These are phyloP conservation scores for Oldenlandia corymbosa DNA, from an alignment of 257 asterid genomes.

Conservation along the genomic window DNA sequence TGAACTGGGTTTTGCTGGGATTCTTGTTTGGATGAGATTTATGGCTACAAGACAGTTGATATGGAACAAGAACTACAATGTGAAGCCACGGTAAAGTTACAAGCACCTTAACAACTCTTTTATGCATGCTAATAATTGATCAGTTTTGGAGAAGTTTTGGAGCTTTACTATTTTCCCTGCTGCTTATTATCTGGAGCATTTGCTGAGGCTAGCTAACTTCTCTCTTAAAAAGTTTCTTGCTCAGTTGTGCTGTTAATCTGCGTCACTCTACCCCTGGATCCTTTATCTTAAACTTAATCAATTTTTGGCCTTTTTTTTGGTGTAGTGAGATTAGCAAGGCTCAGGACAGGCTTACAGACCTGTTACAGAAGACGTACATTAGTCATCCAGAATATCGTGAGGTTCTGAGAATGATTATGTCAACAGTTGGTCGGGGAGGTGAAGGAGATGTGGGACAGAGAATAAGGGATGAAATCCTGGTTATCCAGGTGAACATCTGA, in stretches of 20 bases:
- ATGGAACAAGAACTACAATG: constrained; percentile 98
- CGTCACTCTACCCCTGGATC: background rate
- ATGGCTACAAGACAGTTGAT: constrained; percentile 97
- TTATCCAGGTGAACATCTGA: constrained; percentile 62
- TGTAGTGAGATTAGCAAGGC: constrained; percentile 96
- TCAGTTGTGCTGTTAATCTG: constrained; percentile 4
- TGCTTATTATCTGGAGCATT: background rate
- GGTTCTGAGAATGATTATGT: constrained; percentile 80
- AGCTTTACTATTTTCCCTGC: background rate
- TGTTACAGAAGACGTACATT: constrained; percentile 61
- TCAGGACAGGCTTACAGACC: constrained; percentile 92
- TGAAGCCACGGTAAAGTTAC: constrained; percentile 80
- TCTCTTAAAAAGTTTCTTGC: constrained; percentile 4
- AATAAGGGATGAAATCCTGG: constrained; percentile 94
- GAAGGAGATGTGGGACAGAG: constrained; percentile 99
- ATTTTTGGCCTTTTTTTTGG: constrained; percentile 8
- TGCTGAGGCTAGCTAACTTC: background rate
- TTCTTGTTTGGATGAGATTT: constrained; percentile 98
- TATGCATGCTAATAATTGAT: background rate
- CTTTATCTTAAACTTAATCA: background rate
- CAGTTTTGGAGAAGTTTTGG: background rate
- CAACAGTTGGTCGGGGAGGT: constrained; percentile 99
- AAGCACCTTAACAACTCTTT: background rate
- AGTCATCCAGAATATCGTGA: constrained; percentile 66
- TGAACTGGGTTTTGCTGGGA: constrained; percentile 84